Percentiles rank a stretch among this genome's conserved stretches.
These are phyloP conservation scores for Collybia mongolica DNA, from an alignment of 768 basidiomycete species.

Conservation along the genomic window DNA sequence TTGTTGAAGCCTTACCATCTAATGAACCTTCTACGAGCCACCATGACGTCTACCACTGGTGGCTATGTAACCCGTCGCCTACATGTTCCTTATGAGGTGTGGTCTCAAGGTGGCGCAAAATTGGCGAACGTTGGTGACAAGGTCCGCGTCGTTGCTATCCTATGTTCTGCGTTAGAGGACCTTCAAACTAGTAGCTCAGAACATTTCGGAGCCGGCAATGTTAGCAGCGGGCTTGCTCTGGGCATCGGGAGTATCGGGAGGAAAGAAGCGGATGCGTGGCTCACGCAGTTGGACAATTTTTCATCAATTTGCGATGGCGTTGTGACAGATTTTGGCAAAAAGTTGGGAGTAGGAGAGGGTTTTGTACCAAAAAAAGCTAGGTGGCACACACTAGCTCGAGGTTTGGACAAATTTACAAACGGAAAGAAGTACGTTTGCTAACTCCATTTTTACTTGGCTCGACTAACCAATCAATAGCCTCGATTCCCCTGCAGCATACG, in stretches of 20 bases:
- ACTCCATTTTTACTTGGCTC: slow-evolving; percentile 3
- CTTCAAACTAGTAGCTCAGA: slow-evolving; percentile 70
- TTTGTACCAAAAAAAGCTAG: slow-evolving; percentile 81
- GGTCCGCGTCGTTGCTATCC: slow-evolving; percentile 78
- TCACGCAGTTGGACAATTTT: slow-evolving; percentile 77
- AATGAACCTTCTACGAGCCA: slow-evolving; percentile 77
- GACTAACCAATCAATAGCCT: slow-evolving; percentile 47
- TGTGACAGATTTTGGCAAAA: slow-evolving; percentile 81
- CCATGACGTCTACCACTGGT: slow-evolving; percentile 79
- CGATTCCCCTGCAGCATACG: slow-evolving; percentile 86
- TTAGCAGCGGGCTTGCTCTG: slow-evolving; percentile 69
- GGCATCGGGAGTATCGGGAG: slow-evolving; percentile 76
- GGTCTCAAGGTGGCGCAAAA: slow-evolving; percentile 90
- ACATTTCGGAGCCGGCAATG: slow-evolving; percentile 76
- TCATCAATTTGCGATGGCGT: slow-evolving; percentile 76
- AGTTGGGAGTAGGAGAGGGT: slow-evolving; percentile 86
- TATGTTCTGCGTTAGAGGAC: slow-evolving; percentile 78
- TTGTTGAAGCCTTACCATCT: slow-evolving; percentile 87
- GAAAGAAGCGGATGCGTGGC: slow-evolving; percentile 80
- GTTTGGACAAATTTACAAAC: slow-evolving; percentile 82
- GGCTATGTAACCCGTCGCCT: slow-evolving; percentile 85
- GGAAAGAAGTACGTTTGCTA: slow-evolving; percentile 72
- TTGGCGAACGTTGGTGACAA: slow-evolving; percentile 81
- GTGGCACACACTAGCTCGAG: slow-evolving; percentile 74
- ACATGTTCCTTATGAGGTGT: slow-evolving; percentile 87